Evolutionary conservation across 1,139 yeast species (phyloP).

Genomic region (Debaryomyces subglobosus): DNA sequence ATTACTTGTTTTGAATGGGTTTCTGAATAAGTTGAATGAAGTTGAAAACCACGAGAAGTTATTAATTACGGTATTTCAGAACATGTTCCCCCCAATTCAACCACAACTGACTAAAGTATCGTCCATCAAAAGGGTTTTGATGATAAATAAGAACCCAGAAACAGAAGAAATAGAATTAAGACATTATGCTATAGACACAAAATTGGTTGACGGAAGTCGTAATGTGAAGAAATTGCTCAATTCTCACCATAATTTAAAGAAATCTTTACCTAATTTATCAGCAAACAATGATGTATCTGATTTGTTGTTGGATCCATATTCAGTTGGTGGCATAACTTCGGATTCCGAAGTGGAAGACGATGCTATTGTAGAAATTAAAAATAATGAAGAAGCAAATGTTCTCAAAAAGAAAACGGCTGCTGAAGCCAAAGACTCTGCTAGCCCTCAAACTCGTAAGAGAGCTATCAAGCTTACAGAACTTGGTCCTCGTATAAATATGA

Average conservation of each 20-base stretch:
- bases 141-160: constrained; percentile 72
- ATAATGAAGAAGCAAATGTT: constrained; percentile 32
- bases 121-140: constrained; percentile 79
- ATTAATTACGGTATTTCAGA: constrained; percentile 88
- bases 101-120: constrained; percentile 77
- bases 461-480: constrained; percentile 92
- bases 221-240: constrained; percentile 77
- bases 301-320: constrained; percentile 78
- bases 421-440: constrained; percentile 20
- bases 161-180: constrained; percentile 80
- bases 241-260: constrained; percentile 63
- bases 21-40: constrained; percentile 55
- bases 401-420: constrained; percentile 20
- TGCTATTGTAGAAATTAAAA: constrained; percentile 76
- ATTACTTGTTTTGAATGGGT: constrained; percentile 87
- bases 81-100: constrained; percentile 91
- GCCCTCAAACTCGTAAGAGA: constrained; percentile 57
- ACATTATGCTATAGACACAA: constrained; percentile 89
- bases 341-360: constrained; percentile 95
- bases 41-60: constrained; percentile 74
- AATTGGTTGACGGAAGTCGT: constrained; percentile 79
- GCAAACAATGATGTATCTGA: constrained; percentile 78
- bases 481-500: constrained; percentile 86
- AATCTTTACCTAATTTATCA: constrained; percentile 73
- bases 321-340: constrained; percentile 78